These are phyloP conservation scores for Myriangium duriaei DNA, from an alignment of 2,329 filamentous ascomycete genomes.

Conservation along the genomic window DNA sequence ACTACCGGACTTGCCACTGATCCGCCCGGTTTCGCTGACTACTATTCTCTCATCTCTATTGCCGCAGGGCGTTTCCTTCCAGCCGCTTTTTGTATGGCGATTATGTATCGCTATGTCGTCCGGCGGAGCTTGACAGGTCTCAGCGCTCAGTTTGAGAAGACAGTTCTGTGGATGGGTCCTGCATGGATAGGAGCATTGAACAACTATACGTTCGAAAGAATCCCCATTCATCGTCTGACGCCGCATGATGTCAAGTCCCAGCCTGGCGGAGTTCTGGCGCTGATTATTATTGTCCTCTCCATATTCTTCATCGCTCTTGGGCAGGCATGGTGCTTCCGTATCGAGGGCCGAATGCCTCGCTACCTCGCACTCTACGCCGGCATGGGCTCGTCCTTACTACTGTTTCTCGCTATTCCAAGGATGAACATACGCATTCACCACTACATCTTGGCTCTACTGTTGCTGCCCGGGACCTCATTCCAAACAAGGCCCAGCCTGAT, in stretches of 20 bases:
- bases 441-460: conserved; percentile 76
- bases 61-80: conserved; percentile 74
- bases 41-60: conserved; percentile 62
- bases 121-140: conserved; percentile 58
- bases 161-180: conserved; percentile 75
- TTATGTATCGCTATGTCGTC: conserved; percentile 75
- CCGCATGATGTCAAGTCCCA: conserved; percentile 79
- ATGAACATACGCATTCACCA: conserved; percentile 85
- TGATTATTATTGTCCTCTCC: conserved; percentile 63
- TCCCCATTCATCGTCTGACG: conserved; percentile 86
- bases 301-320: conserved; percentile 55
- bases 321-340: conserved; percentile 76
- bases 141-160: conserved; percentile 78
- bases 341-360: conserved; percentile 66
- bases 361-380: conserved; percentile 69
- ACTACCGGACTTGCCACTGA: conserved; percentile 86
- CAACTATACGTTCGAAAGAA: conserved; percentile 90
- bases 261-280: conserved; percentile 72
- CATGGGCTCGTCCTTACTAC: conserved; percentile 52
- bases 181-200: conserved; percentile 86
- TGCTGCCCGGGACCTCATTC: conserved; percentile 78
- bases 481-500: conserved; percentile 74
- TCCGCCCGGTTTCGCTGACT: conserved; percentile 55
- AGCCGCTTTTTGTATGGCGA: conserved; percentile 74
- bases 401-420: conserved; percentile 59